Evolutionary conservation across 768 basidiomycete species (phyloP), one percentile per base, ranked within the genome.

Genomic region (Boletellus emodensis): DNA sequence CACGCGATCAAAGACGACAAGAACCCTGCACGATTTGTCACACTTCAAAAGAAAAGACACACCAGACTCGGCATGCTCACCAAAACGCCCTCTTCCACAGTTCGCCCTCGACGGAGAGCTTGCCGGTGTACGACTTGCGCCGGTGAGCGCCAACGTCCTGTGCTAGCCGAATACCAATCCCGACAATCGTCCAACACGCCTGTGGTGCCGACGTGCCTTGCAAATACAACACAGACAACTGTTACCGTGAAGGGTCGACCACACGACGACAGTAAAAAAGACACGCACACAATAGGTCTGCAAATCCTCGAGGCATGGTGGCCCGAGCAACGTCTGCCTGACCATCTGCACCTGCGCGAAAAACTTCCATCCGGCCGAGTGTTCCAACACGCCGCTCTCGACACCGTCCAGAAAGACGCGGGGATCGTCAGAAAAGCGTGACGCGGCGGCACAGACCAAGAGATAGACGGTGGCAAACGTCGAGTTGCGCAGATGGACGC

Each of bases 381-480:
- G 76, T 40, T 62, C 43, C 63, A 14, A 33, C 8, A 64, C 6
- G 67, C 65, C 22, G 60, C 61, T 17, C 10, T 68, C 72, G 1
- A 48, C 30, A 3, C 30, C 35, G 42, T 77, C 75, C 10, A 73
- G 55, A 36, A 75, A 51, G 2, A 83, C 79, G 10, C 84, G 72
- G 1, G 73, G 75, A 59, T 91, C 85, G 22, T 81, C 70, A 11
- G 76, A 75, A 36, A 33, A 60, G 34, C 83, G 76, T 0, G 87
- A 72, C 3, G 76, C 90, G 17, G 82, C 71, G 0, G 91, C 88
- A 60, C 87, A 90, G 0, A 90, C 79, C 1, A 89, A 73, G 6
- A 92, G 71, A 22, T 89, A 76, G 0, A 79, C 76, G 1, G 77
- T 66, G 0, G 75, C 80, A 60, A 93, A 90, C 0, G 70, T 59